Evolutionary conservation across 495 filamentous ascomycete species (phyloP).

Genomic region (Penicillium robsamsonii): DNA sequence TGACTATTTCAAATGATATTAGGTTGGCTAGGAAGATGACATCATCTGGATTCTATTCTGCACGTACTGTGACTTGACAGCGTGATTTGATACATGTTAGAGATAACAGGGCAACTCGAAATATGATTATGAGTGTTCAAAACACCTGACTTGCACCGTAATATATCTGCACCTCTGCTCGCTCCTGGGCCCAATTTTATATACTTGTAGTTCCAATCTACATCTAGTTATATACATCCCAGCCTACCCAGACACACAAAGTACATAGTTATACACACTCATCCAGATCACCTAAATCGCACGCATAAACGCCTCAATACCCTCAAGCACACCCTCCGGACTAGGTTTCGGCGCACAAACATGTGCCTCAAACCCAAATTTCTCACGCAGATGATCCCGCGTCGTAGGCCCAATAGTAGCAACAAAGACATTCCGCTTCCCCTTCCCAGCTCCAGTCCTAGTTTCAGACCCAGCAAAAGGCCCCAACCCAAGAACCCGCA

Average conservation of each 20-base stretch:
- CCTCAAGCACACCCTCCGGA: conserved; percentile 75
- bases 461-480: conserved; percentile 16
- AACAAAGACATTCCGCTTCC: conserved; percentile 50
- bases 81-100: conserved; percentile 15
- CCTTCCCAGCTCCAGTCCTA: conserved; percentile 15
- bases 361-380: conserved; percentile 72
- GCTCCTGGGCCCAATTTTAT: not conserved
- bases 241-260: not conserved
- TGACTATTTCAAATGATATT: not conserved
- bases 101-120: conserved; percentile 13
- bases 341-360: conserved; percentile 80
- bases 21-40: not conserved
- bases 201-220: not conserved
- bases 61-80: conserved; percentile 9
- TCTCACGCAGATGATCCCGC: conserved; percentile 62
- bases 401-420: conserved; percentile 96
- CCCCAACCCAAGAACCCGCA: conserved; percentile 55
- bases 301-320: conserved; percentile 57
- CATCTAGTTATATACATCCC: not conserved
- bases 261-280: not conserved
- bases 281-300: not conserved
- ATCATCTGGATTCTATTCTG: conserved; percentile 18
- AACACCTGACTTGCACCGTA: not conserved
- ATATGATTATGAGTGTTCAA: conserved; percentile 9
- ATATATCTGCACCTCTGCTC: not conserved